These are phyloP conservation scores for Ophiostoma novo-ulmi DNA, from an alignment of 2,329 filamentous ascomycete species.

Conservation along the genomic window DNA sequence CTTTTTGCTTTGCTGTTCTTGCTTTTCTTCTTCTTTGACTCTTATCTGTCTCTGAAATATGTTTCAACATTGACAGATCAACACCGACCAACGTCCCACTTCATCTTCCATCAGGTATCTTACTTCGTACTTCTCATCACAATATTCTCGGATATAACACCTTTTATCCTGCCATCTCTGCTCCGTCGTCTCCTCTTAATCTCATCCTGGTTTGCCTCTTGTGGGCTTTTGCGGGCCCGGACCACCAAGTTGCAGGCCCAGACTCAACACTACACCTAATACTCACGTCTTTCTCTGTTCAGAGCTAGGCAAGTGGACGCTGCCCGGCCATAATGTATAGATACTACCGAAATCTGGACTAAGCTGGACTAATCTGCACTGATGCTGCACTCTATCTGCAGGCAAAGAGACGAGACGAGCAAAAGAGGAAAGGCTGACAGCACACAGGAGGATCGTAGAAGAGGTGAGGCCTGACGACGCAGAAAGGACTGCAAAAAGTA, in stretches of 20 bases:
- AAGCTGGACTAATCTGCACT: not conserved
- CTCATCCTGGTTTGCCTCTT: conserved; percentile 21
- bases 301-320: not conserved
- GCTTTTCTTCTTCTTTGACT: too few species aligned
- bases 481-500: not conserved
- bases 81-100: not conserved
- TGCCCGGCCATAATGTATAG: not conserved
- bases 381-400: not conserved
- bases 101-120: not conserved
- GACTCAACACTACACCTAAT: conserved; percentile 1
- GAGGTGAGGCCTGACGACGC: not conserved
- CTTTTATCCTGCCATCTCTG: not conserved
- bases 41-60: not conserved
- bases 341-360: conserved; percentile 8
- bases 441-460: not conserved
- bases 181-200: not conserved
- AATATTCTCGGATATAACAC: not conserved
- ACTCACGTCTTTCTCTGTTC: not conserved
- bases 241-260: not conserved
- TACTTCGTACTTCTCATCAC: too few species aligned
- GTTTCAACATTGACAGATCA: not conserved
- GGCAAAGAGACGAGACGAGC: not conserved
- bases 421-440: not conserved
- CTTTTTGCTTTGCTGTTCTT: not conserved
- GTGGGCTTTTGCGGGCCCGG: conserved; percentile 19